Evolutionary conservation across 1,139 yeast species (phyloP), one percentile per base, ranked within the genome.

Genomic region (Yamadazyma pseudoaaseri): DNA sequence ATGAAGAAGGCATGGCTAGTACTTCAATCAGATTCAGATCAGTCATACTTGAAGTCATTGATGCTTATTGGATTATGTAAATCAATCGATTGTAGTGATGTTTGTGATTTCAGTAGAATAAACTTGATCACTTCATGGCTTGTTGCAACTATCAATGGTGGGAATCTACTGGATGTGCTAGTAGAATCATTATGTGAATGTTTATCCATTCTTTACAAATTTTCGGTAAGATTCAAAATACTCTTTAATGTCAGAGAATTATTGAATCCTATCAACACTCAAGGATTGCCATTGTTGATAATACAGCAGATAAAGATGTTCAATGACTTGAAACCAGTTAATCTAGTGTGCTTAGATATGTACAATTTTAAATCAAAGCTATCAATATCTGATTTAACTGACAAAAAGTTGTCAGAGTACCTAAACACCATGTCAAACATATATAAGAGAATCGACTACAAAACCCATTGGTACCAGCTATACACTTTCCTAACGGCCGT

Each of bases 1-100:
- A 52, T 62, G 14, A 49, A 69, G 29, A 63, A 60, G 38, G 38
- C 65, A 6, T 65, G 71, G 65, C 62, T 61, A 35, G 44, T 65
- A 1, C 21, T 20, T 5, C 26, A 30, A 13, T 31, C 49, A 4
- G 60, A 58, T 32, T 24, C 33, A 6, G 7, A 22, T 8, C n/a
- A 20, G 10, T 16, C 24, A 3, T 43, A 48, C 30, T 48, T 67
- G 28, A 58, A 56, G 38, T 54, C 72, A 2, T 45, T 65, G 2
- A 34, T 68, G 20, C 38, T 69, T 1, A 36, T 63, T 12, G 63
- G 56, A 29, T 44, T 60, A 23, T 51, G 65, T 7, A 56, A 61
- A 33, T 62, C 60, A 33, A 38, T 65, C 10, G 35, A 54, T 5
- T 35, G 62, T 7, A 54, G 60, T 34, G 51, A 56, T 15, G 41